Conservation (phyloP, 2,329 filamentous ascomycete genomes). For the Boeremia exigua region DNA sequence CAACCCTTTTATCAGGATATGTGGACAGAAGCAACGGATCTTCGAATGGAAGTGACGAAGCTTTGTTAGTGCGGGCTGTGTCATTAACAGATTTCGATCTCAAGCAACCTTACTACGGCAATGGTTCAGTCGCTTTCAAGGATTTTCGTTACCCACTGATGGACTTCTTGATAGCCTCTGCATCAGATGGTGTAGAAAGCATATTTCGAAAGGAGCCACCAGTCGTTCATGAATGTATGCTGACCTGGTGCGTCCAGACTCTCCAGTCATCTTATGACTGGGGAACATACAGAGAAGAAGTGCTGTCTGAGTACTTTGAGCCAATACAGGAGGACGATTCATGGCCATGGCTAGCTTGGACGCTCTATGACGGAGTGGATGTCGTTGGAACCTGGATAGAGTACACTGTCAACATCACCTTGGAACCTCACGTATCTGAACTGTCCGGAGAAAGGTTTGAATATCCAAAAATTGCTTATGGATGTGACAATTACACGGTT, state of each 20-base stretch:
- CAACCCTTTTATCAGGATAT: slow-evolving; percentile 30
- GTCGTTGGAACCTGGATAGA: too few relatives aligned
- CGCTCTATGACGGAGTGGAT: not conserved
- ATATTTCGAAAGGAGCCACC: slow-evolving; percentile 18
- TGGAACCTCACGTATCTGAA: too few relatives aligned
- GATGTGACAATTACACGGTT: too few relatives aligned
- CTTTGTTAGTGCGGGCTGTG: slow-evolving; percentile 18
- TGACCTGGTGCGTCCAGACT: slow-evolving; percentile 33
- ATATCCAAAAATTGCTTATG: too few relatives aligned
- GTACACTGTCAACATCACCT: too few relatives aligned
- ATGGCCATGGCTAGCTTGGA: not conserved
- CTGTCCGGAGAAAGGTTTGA: too few relatives aligned
- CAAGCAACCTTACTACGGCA: slow-evolving; percentile 9
- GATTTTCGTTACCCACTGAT: slow-evolving; percentile 14
- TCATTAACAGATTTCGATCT: slow-evolving; percentile 12
- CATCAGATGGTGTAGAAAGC: not conserved
- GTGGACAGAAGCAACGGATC: not conserved
- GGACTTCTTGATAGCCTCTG: slow-evolving; percentile 17
- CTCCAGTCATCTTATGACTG: slow-evolving; percentile 24
- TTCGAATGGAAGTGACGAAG: slow-evolving; percentile 7
- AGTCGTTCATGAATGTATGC: slow-evolving; percentile 26
- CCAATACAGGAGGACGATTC: not conserved
- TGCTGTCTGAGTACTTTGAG: slow-evolving; percentile 8
- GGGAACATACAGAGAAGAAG: slow-evolving; percentile 24
- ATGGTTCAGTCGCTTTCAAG: slow-evolving; percentile 27